phyloP scores from a whole-genome alignment of 2,329 filamentous ascomycete species.

The Diaporthe velutina region DNA sequence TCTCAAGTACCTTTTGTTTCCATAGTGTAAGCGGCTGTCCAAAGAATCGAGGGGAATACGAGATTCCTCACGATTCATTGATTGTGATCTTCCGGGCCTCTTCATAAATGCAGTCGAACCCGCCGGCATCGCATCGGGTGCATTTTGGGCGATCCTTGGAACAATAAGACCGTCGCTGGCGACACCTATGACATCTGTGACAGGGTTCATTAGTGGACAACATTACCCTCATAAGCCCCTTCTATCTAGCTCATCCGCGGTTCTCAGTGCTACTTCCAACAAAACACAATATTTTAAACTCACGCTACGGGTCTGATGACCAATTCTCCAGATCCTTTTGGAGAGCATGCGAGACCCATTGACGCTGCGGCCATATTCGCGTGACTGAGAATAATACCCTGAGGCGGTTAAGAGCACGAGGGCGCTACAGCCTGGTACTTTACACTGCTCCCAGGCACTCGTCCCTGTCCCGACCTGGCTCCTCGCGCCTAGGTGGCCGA shows the following conservation, averaged over 20 bases:
- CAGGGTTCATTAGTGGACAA: not conserved
- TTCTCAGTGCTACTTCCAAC: too few species aligned
- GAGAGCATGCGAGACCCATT: not conserved
- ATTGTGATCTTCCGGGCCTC: constrained; percentile 51
- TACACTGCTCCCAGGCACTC: not conserved
- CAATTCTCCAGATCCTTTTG: not conserved
- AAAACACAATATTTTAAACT: too few species aligned
- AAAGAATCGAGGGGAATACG: not conserved
- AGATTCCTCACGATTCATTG: constrained; percentile 48
- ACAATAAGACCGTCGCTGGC: constrained; percentile 51
- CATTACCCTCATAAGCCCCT: too few species aligned
- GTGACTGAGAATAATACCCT: too few species aligned
- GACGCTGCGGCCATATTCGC: not conserved
- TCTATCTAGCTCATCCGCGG: too few species aligned
- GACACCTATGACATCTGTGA: constrained; percentile 51
- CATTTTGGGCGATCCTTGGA: constrained; percentile 54
- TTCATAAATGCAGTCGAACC: constrained; percentile 50
- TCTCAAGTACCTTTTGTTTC: constrained; percentile 50
- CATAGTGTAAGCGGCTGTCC: not conserved
- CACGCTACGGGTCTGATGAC: constrained; percentile 38
- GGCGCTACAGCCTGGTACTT: not conserved
- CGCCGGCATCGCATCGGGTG: constrained; percentile 49
- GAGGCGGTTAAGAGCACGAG: too few species aligned
- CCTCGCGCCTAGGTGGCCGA: not conserved
- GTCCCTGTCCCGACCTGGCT: not conserved